Base-by-base conservation (phyloP, 352 stramenopile genomes). In the Blastocystis sp. region DNA sequence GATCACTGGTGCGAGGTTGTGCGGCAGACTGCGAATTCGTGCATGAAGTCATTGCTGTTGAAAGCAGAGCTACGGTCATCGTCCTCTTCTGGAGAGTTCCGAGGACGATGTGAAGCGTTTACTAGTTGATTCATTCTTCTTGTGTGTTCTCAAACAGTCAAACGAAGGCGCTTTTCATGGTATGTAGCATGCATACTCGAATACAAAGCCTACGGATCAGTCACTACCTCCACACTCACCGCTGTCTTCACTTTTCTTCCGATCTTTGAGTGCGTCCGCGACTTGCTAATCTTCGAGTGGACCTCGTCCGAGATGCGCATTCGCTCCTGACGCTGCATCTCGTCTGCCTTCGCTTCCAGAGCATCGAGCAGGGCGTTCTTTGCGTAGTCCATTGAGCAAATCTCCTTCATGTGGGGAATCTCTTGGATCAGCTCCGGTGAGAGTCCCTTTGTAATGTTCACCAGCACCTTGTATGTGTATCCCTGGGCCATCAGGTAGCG, bases 401-500 rank as follows among this genome's bases (percentile, higher is more conserved):
- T 59, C 50, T 59, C 11, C 50, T 59, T 13, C 50, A 59, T 59
- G 11, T 59, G 13, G 50, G 50, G 50, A 59, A 59, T 59, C 3
- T n/a, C 11, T 50, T 87, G 54, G 8, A 76, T 75, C 18, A 34
- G 26, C 61, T 89, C 59, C 9, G 68, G 54, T 7, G 59, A 59
- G 20, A 90, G 61, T 6, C 53, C 66, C 53, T 87, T 82, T n/a
- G 63, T 90, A 37, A 91, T 90, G 62, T 91, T 91, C n/a, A 90
- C 66, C 18, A 98, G 95, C 82, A 99, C 97, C 92, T 99, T 99
- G 92, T 98, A 99, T 26, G 96, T 99, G 91, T 99, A 99, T 68
- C 97, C 97, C 91, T 99, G 97, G 92, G 99, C 97, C 80, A 99
- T 97, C 23, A 99, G 93, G 91, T 99, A 99, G 91, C 99, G 96